Conservation (phyloP, 345 rosid species). For the Ceriops zippeliana region DNA sequence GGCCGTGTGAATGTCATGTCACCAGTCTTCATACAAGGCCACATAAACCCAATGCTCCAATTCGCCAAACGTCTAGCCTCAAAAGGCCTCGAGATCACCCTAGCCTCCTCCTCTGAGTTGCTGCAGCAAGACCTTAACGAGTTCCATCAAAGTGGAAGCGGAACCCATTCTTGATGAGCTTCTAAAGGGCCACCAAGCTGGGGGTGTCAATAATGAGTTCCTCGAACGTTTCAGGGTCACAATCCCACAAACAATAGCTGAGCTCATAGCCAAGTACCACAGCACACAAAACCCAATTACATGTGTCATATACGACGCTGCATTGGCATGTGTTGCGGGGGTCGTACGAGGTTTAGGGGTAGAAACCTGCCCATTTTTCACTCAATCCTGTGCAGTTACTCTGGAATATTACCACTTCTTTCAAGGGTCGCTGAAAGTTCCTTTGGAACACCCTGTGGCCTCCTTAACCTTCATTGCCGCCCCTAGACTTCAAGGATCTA, state of each 20-base stretch:
- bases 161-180: conserved; percentile 10
- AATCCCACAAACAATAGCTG: conserved; percentile 41
- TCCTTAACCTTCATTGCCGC: conserved; percentile 30
- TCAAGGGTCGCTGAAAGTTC: conserved; percentile 7
- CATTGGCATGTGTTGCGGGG: conserved; percentile 49
- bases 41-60: conserved; percentile 46
- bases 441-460: conserved; percentile 12
- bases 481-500: conserved; percentile 49
- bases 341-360: conserved; percentile 41
- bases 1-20: conserved; percentile 20
- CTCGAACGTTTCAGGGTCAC: conserved; percentile 13
- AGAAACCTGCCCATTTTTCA: conserved; percentile 50
- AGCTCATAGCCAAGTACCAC: conserved; percentile 37
- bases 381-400: conserved; percentile 52
- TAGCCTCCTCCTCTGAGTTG: conserved; percentile 30
- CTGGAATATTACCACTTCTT: conserved; percentile 35
- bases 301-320: conserved; percentile 55
- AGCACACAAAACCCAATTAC: conserved; percentile 32
- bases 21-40: conserved; percentile 46
- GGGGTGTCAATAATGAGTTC: neutral
- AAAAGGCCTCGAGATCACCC: conserved; percentile 38
- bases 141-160: neutral
- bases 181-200: neutral
- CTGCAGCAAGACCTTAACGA: conserved; percentile 1
- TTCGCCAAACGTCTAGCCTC: conserved; percentile 43